These are phyloP conservation scores for Jaltomata sinuosa DNA, from an alignment of 257 asterid species.

Conservation along the genomic window DNA sequence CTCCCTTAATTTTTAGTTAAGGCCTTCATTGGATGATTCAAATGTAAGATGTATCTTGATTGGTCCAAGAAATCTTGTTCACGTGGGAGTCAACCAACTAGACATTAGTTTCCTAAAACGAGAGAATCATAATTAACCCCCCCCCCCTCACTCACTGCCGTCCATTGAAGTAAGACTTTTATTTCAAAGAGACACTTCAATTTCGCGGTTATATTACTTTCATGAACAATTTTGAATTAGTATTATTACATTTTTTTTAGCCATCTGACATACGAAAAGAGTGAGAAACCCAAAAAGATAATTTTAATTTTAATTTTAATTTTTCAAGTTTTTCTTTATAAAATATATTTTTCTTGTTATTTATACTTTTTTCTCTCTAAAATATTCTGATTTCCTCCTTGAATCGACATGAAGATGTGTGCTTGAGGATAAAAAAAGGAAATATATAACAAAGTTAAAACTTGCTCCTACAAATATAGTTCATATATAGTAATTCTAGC, in stretches of 20 bases:
- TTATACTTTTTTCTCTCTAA: neutral
- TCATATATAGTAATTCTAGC: neutral
- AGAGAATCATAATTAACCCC: neutral
- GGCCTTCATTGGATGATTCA: neutral
- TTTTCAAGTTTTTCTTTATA: too few relatives aligned
- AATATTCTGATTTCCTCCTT: neutral
- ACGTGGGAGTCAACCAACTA: constrained; percentile 6
- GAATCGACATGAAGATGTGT: neutral
- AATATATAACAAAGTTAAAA: neutral
- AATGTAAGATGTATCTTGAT: neutral
- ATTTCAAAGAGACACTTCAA: too few relatives aligned
- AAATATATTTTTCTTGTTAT: too few relatives aligned
- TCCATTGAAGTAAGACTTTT: too few relatives aligned
- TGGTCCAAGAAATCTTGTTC: constrained; percentile 6
- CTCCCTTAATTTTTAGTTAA: neutral
- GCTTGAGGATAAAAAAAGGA: neutral
- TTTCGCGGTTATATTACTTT: too few relatives aligned
- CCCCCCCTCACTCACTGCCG: too few relatives aligned
- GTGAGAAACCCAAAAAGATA: too few relatives aligned
- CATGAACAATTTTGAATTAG: too few relatives aligned
- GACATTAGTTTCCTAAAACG: neutral
- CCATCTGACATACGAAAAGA: too few relatives aligned
- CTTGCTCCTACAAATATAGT: neutral
- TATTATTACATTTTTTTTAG: too few relatives aligned
- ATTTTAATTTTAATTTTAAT: too few relatives aligned